Percentiles rank a stretch among this genome's conserved stretches.
phyloP scores from a whole-genome alignment of 2,329 filamentous ascomycete species.

The Paraconiothyrium brasiliense region DNA sequence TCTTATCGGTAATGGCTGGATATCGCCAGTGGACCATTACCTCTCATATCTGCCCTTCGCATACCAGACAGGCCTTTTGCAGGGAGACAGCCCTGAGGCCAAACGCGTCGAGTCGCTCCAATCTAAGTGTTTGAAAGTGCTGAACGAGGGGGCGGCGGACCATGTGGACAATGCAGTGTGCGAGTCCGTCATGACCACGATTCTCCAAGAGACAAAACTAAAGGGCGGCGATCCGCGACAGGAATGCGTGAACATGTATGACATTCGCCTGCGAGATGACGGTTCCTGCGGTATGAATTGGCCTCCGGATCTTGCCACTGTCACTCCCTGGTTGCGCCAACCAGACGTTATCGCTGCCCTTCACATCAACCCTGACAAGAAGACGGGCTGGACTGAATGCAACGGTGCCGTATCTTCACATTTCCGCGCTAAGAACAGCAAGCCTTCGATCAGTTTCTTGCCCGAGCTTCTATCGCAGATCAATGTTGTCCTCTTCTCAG shows the following conservation, averaged over 20 bases:
- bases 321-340: slow-evolving; percentile 86
- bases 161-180: slow-evolving; percentile 76
- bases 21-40: slow-evolving; percentile 90
- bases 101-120: slow-evolving; percentile 74
- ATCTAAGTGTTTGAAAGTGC: slow-evolving; percentile 69
- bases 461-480: slow-evolving; percentile 81
- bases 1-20: slow-evolving; percentile 97
- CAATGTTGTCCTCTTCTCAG: slow-evolving; percentile 87
- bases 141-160: slow-evolving; percentile 67
- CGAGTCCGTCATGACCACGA: slow-evolving; percentile 77
- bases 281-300: slow-evolving; percentile 96
- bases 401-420: slow-evolving; percentile 77
- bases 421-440: slow-evolving; percentile 76
- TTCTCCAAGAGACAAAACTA: slow-evolving; percentile 73
- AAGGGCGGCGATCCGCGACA: slow-evolving; percentile 61
- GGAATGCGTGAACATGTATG: slow-evolving; percentile 94
- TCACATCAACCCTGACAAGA: slow-evolving; percentile 82
- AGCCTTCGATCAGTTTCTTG: slow-evolving; percentile 76
- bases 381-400: slow-evolving; percentile 91
- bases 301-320: slow-evolving; percentile 82
- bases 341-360: slow-evolving; percentile 81
- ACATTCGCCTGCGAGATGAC: slow-evolving; percentile 82
- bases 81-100: slow-evolving; percentile 71
- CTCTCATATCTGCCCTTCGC: slow-evolving; percentile 83
- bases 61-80: slow-evolving; percentile 77